Conservation (phyloP, 2,329 filamentous ascomycete genomes). For the Arthrinium puccinioides region DNA sequence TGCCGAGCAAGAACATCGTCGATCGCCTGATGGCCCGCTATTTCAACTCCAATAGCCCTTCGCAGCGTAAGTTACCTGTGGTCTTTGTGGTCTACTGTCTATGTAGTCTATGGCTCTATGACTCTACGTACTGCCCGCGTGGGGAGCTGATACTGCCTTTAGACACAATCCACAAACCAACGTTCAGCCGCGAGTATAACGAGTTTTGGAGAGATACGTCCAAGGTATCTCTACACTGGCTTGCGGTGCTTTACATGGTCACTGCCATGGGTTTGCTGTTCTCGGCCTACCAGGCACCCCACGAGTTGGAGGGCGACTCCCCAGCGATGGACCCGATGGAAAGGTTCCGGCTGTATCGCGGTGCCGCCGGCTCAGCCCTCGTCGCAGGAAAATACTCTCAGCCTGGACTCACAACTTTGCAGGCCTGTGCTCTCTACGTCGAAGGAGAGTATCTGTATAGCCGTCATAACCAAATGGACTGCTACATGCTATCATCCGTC, state of each 20-base stretch:
- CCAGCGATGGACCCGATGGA: conserved; percentile 27
- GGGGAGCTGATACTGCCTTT: neutral
- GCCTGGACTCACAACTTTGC: conserved; percentile 40
- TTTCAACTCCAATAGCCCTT: conserved; percentile 45
- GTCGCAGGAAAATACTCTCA: conserved; percentile 42
- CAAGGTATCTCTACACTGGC: conserved; percentile 33
- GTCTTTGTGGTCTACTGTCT: no score
- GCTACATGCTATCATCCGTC: conserved; percentile 44
- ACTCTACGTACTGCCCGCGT: neutral
- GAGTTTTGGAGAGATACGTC: conserved; percentile 40
- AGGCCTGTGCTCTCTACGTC: conserved; percentile 43
- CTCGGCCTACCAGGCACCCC: conserved; percentile 33
- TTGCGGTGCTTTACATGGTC: conserved; percentile 44
- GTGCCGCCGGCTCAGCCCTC: conserved; percentile 44
- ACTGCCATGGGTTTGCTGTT: conserved; percentile 35
- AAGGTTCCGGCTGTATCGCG: conserved; percentile 39
- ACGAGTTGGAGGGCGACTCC: conserved; percentile 35
- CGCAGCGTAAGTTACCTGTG: conserved; percentile 38
- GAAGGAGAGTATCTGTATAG: conserved; percentile 47
- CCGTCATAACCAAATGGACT: conserved; percentile 43
- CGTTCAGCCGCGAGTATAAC: conserved; percentile 43
- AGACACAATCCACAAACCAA: conserved; percentile 48
- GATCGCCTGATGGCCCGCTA: conserved; percentile 46
- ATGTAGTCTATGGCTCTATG: neutral
- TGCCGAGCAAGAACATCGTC: conserved; percentile 38